Conservation (phyloP, 2,329 filamentous ascomycete species). For the Incumbomyces lentus region DNA sequence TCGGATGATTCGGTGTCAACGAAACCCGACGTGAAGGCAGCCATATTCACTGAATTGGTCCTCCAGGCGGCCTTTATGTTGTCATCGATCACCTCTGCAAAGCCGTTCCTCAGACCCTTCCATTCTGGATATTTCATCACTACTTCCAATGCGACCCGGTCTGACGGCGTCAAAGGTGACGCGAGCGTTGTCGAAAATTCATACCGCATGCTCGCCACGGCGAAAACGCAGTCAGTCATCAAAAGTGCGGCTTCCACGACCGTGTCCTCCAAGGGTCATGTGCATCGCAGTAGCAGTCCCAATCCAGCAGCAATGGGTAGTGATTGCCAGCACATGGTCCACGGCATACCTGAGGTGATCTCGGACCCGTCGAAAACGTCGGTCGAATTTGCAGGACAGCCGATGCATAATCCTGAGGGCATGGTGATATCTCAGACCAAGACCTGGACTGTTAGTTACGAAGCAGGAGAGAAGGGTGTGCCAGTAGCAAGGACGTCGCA, state of each 20-base stretch:
- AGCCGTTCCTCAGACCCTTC: slow-evolving; percentile 11
- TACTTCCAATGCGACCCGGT: not conserved
- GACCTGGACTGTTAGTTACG: not conserved
- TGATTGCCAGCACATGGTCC: not conserved
- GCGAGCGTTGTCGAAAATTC: not conserved
- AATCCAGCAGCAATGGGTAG: too few relatives aligned
- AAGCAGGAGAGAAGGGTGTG: not conserved
- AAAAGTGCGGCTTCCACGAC: too few relatives aligned
- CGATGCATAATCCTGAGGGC: not conserved
- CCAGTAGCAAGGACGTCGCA: too few relatives aligned
- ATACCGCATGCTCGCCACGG: not conserved
- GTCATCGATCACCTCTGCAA: slow-evolving; percentile 7
- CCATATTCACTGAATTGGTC: slow-evolving; percentile 5
- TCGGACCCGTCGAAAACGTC: not conserved
- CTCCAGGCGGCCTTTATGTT: slow-evolving; percentile 3
- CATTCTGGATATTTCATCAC: slow-evolving; percentile 7
- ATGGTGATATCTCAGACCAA: not conserved
- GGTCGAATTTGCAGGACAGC: not conserved
- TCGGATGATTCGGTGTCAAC: not conserved
- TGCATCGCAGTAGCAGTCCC: too few relatives aligned
- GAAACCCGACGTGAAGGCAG: not conserved
- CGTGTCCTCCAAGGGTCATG: too few relatives aligned
- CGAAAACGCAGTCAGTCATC: not conserved
- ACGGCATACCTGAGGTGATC: not conserved
- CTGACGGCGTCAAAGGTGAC: not conserved